Evolutionary conservation across 176 grass and related monocot genomes (phyloP), one percentile per base, ranked within the genome.

Genomic region (Avena sativa): DNA sequence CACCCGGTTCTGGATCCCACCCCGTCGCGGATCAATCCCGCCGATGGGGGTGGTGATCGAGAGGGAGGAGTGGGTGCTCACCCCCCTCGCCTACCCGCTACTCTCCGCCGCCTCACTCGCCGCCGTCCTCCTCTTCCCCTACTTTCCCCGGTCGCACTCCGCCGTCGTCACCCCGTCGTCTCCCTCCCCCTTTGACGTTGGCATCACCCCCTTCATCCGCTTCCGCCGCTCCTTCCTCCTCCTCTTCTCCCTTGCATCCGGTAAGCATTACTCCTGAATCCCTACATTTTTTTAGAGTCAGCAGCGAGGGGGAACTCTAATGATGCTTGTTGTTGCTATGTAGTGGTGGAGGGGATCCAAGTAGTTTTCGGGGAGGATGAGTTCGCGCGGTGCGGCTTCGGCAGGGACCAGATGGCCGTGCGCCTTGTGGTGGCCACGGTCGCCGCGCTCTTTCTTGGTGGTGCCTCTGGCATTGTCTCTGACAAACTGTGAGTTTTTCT

Each of bases 41-140:
- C 30, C 25, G 72, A 96, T 99, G 97, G 94, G 90, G 52, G 87
- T 96, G 66, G 89, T 93, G 85, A 84, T 99, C 48, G 97, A 99
- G 90, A 87, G 83, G 59, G 94, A 94, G 69, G 88, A 87, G 86
- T 99, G 97, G 97, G 80, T 58, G 74, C 92, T 93, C 47, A 81
- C 70, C 4, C 86, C 94, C 9, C 14, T 89, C 75, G 82, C 92
- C 28, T 94, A 90, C 87, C 79, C 90, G 51, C 63, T 96, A 80
- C 92, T 99, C 79, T 89, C 89, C 80, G 82, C 80, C 3, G 77
- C 92, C 49, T 92, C 87, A 61, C 86, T 89, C 81, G 71, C 85
- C 47, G 89, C 94, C 15, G 26, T 94, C 83, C 82, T 87, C 80
- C 82, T 96, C 77, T 90, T 84, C 12, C 94, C 92, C n/a, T 90